Evolutionary conservation across 1,284 basidiomycete species (phyloP), one percentile per base, ranked within the genome.

Genomic region (Apiotrichum domesticum): DNA sequence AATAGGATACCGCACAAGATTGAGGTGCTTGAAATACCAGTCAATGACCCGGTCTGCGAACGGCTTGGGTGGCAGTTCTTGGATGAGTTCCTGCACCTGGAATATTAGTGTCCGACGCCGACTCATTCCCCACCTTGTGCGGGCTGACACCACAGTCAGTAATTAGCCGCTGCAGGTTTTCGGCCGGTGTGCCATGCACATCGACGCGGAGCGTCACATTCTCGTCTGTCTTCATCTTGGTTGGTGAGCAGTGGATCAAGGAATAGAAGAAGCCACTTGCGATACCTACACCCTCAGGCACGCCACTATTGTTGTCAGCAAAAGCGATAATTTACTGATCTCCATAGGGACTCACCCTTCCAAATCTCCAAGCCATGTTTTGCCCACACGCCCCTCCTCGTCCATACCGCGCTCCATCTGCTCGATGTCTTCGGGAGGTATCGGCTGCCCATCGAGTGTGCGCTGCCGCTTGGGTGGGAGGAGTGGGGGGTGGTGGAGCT

Each of bases 1-100:
- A 35, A 96, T 83, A 35, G 92, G 92, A 74, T 95, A 93, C 42
- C 92, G 84, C n/a, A 91, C 91, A 82, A 89, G 91, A 71, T 96
- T 96, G 74, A 93, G 92, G 66, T 70, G 64, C n/a, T 53, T 56
- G 57, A 78, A 78, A 61, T 73, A 77, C 70, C 71, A 78, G 59
- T 78, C 72, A 43, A 78, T 69, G 9, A 78, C 82, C 35, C 83
- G 82, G 65, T 89, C 85, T 4, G 87, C 86, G 42, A 86, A 81
- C 55, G 83, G 80, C 57, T 83, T 83, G 2, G 87, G 86, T 33
- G 91, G 91, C 41, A 95, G 81, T 67, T 94, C 90, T 70, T 88
- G 85, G 40, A 94, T 80, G n/a, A 94, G 81, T 70, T 94, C 88
- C 4, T 87, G 84, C 47, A 94, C 85, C 74, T 73, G 50, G 7